phyloP scores from a whole-genome alignment of 805 yeast species.

The Wickerhamiella lipophila region DNA sequence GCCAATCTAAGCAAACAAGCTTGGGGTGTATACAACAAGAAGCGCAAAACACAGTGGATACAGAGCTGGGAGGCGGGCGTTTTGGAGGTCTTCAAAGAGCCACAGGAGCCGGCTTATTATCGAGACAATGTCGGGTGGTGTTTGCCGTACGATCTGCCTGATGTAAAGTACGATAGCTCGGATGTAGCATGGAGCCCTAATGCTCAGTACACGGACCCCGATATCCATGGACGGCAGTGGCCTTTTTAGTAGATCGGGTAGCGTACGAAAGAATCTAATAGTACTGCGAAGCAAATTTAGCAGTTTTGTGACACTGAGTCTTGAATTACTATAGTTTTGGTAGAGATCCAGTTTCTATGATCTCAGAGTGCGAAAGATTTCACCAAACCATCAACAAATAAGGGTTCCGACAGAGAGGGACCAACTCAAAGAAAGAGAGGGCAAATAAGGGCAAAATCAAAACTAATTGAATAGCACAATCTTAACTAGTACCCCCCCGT shows the following conservation, averaged over 20 bases:
- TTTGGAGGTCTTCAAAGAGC: conserved; percentile 20
- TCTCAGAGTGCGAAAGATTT: no score
- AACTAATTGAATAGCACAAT: no score
- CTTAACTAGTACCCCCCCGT: no score
- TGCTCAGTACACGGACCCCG: conserved; percentile 7
- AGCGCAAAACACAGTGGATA: conserved; percentile 23
- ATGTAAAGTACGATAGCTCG: conserved; percentile 28
- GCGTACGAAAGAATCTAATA: no score
- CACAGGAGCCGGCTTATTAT: background rate
- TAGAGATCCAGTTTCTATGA: no score
- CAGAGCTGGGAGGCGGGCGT: conserved; percentile 46
- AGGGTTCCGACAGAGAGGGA: no score
- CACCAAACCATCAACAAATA: no score
- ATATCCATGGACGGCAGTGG: conserved; percentile 7
- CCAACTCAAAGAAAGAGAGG: no score
- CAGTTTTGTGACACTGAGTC: no score
- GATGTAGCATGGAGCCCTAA: conserved; percentile 40
- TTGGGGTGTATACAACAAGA: conserved; percentile 47
- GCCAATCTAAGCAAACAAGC: conserved; percentile 68
- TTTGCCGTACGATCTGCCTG: conserved; percentile 45
- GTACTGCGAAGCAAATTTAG: no score
- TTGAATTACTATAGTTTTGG: no score
- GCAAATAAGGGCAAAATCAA: no score
- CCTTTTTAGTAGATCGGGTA: background rate
- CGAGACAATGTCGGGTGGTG: conserved; percentile 25